phyloP scores from a whole-genome alignment of 192 early-diverging fungal species.

The Rhizophagus sp. region DNA sequence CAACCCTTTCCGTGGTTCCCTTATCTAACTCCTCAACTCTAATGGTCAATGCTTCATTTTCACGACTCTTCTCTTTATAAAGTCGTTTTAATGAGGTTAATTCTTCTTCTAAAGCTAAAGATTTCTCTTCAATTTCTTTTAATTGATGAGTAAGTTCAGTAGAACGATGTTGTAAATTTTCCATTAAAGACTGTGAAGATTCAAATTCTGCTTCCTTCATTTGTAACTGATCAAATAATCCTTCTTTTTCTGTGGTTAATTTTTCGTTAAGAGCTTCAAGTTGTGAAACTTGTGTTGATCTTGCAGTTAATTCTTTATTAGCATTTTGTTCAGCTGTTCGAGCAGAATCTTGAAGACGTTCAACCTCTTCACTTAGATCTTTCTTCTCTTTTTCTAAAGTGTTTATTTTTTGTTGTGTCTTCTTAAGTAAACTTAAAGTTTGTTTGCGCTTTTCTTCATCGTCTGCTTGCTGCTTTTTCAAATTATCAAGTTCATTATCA shows the following conservation, averaged over 20 bases:
- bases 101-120: conserved; percentile 55
- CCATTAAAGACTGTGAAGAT: conserved; percentile 56
- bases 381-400: conserved; percentile 54
- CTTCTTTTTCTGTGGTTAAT: conserved; percentile 45
- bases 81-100: conserved; percentile 37
- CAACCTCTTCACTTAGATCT: conserved; percentile 45
- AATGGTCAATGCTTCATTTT: conserved; percentile 43
- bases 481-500: conserved; percentile 42
- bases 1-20: conserved; percentile 45
- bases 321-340: conserved; percentile 34
- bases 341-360: conserved; percentile 32
- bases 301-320: conserved; percentile 31
- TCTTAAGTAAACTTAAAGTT: conserved; percentile 43
- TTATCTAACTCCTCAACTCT: conserved; percentile 42
- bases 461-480: conserved; percentile 40
- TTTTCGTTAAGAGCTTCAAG: conserved; percentile 47
- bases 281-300: conserved; percentile 40
- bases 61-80: conserved; percentile 37
- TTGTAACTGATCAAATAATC: conserved; percentile 57
- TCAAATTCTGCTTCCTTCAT: conserved; percentile 62
- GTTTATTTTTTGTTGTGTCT: conserved; percentile 53
- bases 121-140: conserved; percentile 53
- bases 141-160: conserved; percentile 46
- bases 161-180: conserved; percentile 57
- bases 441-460: conserved; percentile 54